Evolutionary conservation across 2,329 filamentous ascomycete genomes (phyloP), one percentile per base, ranked within the genome.

Genomic region (Phaeosphaeriaceae sp.): DNA sequence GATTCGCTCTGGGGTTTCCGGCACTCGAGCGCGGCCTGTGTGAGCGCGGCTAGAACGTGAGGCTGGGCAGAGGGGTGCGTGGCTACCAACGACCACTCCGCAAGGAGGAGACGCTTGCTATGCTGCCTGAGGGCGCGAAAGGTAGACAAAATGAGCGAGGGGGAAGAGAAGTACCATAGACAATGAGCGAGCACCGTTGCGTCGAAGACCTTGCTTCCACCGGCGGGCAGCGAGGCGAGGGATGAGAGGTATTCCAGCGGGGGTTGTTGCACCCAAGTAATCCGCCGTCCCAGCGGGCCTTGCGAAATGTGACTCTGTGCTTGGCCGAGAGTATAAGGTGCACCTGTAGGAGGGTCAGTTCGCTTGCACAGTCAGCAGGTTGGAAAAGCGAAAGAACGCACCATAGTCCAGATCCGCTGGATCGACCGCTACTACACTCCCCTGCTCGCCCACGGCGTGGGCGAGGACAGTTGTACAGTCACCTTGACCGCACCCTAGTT

Each of bases 401-500:
- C 77, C 76, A 62, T 84, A 85, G 55, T 79, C 74, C 6, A 76
- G 64, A 1, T 70, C 58, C 0, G 76, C 82, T 1, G 81, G 82
- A 67, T 85, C 83, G 20, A 84, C 64, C 4, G 80, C 82, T 12
- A 84, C 71, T 1, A 61, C 46, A 1, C 17, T 38, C 67, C 81
- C 80, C 0, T 66, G 23, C 11, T 74, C 60, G 2, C 79, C 77
- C 1, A 81, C 75, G 16, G 68, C 74, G 56, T 74, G 63, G 37
- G 83, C 83, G n/a, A 86, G 76, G 3, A 78, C 79, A 9, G 77
- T 73, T 1, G 83, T 85, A 57, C 77, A 80, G 51, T 82, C 81
- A 2, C 83, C 83, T 56, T 86, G 83, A 1, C 83, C 83, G 65
- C 83, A 85, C 40, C 83, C 83, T 30, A 86, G 66, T 62, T 86